These are phyloP conservation scores for Chaetomium sp. DNA, from an alignment of 2,329 filamentous ascomycete genomes.

Conservation along the genomic window DNA sequence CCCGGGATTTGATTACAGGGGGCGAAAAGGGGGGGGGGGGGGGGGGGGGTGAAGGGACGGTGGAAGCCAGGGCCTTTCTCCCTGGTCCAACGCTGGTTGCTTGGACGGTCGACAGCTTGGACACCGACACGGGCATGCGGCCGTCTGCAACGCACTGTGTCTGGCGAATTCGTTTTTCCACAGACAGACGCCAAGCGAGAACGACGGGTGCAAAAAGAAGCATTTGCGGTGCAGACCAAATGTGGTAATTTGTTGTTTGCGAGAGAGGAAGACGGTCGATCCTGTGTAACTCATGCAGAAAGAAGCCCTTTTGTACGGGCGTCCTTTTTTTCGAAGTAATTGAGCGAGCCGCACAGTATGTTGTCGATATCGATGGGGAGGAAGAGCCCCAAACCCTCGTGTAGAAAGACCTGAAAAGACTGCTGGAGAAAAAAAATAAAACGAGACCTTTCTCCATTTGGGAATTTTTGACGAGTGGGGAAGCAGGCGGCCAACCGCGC, in stretches of 20 bases:
- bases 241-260: not conserved
- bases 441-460: constrained; percentile 21
- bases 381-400: too few relatives aligned
- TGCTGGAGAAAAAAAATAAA: not conserved
- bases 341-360: too few relatives aligned
- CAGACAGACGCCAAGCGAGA: not conserved
- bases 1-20: constrained; percentile 18
- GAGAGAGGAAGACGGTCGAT: not conserved
- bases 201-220: not conserved
- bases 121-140: constrained; percentile 6
- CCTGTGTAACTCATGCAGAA: too few relatives aligned
- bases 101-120: too few relatives aligned
- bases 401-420: not conserved
- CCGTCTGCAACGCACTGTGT: constrained; percentile 4
- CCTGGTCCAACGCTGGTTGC: constrained; percentile 6
- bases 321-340: too few relatives aligned
- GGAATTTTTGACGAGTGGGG: constrained; percentile 26
- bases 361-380: too few relatives aligned
- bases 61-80: not conserved
- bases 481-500: constrained; percentile 16
- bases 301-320: too few relatives aligned
- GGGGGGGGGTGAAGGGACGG: not conserved
- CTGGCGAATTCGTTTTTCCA: not conserved
- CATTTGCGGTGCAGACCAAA: not conserved
- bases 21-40: constrained; percentile 1